Conservation (phyloP, 495 filamentous ascomycete genomes). For the Aspergillus diversus region DNA sequence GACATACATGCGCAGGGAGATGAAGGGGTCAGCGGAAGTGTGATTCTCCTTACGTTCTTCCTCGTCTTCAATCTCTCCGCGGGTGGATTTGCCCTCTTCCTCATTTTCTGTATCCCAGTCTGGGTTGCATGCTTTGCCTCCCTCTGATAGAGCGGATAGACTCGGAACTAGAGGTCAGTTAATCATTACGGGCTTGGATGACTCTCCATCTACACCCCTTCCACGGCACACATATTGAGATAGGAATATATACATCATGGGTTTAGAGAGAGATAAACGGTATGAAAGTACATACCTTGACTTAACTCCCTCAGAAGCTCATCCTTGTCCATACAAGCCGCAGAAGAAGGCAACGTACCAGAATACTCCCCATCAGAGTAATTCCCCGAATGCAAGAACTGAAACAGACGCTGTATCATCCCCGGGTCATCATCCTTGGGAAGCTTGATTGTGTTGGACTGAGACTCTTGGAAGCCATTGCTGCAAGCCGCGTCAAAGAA, state of each 20-base stretch:
- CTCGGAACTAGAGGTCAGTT: too few relatives aligned
- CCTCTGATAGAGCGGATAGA: too few relatives aligned
- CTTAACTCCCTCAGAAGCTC: neutral
- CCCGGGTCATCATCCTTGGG: slow-evolving; percentile 6
- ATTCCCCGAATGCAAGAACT: neutral
- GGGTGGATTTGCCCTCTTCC: neutral
- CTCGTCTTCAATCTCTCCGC: neutral
- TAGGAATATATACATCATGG: too few relatives aligned
- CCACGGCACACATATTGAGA: too few relatives aligned
- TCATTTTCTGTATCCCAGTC: neutral
- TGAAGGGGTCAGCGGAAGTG: neutral
- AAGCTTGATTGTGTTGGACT: neutral
- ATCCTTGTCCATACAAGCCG: neutral
- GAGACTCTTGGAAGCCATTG: slow-evolving; percentile 1
- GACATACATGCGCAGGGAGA: neutral
- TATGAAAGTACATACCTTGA: neutral
- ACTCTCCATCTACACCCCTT: too few relatives aligned
- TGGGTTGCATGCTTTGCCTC: too few relatives aligned
- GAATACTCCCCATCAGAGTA: slow-evolving; percentile 5
- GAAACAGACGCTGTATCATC: neutral
- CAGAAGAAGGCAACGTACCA: neutral
- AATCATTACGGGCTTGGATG: too few relatives aligned
- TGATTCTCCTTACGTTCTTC: neutral
- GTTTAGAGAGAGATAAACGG: neutral
- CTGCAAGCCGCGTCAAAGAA: slow-evolving; percentile 6